These are phyloP conservation scores for Aspergillus jensenii DNA, from an alignment of 2,329 filamentous ascomycete species.

Conservation along the genomic window DNA sequence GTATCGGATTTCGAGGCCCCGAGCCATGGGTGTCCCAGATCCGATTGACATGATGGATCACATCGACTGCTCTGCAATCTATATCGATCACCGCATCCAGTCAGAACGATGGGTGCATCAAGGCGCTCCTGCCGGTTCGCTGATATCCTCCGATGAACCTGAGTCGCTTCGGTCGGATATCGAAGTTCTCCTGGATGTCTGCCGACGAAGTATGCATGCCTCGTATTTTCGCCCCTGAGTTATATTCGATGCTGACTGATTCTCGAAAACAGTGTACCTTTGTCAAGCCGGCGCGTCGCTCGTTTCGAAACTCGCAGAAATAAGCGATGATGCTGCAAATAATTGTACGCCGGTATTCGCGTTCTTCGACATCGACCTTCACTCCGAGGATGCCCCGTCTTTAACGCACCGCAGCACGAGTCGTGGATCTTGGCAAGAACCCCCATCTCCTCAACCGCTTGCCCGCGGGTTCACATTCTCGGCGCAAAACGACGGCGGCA, in stretches of 20 bases:
- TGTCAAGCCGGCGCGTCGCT: conserved; percentile 55
- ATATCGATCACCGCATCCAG: conserved; percentile 47
- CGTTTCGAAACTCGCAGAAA: conserved; percentile 52
- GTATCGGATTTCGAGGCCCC: conserved; percentile 13
- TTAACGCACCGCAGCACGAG: conserved; percentile 30
- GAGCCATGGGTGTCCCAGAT: conserved; percentile 20
- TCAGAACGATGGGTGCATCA: conserved; percentile 46
- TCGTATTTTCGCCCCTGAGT: conserved; percentile 6
- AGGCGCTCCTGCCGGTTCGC: conserved; percentile 29
- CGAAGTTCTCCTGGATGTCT: conserved; percentile 50
- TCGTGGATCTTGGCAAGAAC: conserved; percentile 31
- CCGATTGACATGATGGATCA: conserved; percentile 38
- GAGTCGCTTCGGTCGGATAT: conserved; percentile 50
- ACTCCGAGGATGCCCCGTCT: conserved; percentile 37
- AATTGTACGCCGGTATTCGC: conserved; percentile 57
- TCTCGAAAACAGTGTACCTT: conserved; percentile 47
- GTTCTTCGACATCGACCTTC: conserved; percentile 53
- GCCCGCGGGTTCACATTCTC: conserved; percentile 44
- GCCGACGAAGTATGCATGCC: conserved; percentile 53
- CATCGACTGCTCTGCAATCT: conserved; percentile 45
- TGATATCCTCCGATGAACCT: conserved; percentile 39
- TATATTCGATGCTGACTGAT: not conserved
- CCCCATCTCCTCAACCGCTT: conserved; percentile 32
- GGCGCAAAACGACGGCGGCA: conserved; percentile 46
- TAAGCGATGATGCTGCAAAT: conserved; percentile 47